Base-by-base conservation (phyloP, 2,329 filamentous ascomycete species). In the Tolypocladium sp. region DNA sequence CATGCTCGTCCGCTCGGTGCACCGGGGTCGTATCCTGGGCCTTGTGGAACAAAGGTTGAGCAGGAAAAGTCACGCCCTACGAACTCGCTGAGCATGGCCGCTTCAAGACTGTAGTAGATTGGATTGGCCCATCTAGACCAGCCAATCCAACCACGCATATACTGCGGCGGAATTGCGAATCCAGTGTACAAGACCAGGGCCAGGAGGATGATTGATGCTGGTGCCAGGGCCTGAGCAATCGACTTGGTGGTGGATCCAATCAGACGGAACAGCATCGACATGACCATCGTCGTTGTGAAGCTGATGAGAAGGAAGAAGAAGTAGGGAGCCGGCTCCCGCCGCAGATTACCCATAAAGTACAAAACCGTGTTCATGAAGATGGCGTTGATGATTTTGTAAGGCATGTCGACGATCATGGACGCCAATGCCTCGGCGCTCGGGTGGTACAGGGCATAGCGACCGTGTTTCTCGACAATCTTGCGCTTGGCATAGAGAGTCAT, bases 41-140 rank as follows among this genome's bases (percentile, higher is more conserved):
- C 40, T n/a, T 42, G 40, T 10, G 40, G 40, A n/a, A 42, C 40
- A 42, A 42, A 42, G 17, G 17, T n/a, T n/a, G 40, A 42, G 40
- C 40, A 42, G 20, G 40, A 9, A 42, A 13, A 83, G 40, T 67
- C 66, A 66, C 22, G 46, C 6, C 2, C 67, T 76, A 62, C 58
- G 62, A 90, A 90, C 67, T 90, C 87, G 70, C 89, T 89, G 59
- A 83, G 74, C 82, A 87, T 84, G 38, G 88, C 73, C 0, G 79
- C 75, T 65, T 89, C 86, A 66, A 89, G 90, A 1, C 78, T 84
- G 63, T 89, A 89, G 0, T 79, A 80, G 25, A 89, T 80, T 1
- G 85, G 85, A 58, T 89, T 81, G 53, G 88, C 71, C 63, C 86
- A 88, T 60, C 83, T 84, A 63, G 89, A 86, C 87, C 87, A 90